A percentile compares a stretch with the other conserved stretches of the same genome.
Evolutionary conservation across 257 asterid species (phyloP).

Genomic region (Gentiana straminea): DNA sequence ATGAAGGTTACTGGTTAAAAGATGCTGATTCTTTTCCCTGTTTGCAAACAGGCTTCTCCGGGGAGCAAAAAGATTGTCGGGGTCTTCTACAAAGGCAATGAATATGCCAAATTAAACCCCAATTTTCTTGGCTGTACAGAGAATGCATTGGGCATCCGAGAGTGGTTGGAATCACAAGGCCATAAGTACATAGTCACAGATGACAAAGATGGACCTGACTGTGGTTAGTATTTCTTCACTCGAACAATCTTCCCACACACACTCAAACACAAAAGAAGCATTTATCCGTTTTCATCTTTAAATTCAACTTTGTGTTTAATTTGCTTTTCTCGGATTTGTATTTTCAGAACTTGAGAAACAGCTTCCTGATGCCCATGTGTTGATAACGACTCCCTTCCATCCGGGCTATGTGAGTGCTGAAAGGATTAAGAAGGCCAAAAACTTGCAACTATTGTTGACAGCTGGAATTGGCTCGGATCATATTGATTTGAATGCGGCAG

Average conservation of each 20-base stretch:
- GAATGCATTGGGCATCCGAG: conserved; percentile 83
- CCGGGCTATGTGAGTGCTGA: conserved; percentile 98
- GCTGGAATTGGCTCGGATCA: conserved; percentile 99
- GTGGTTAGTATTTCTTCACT: conserved; percentile 37
- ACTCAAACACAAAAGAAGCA: too few species aligned
- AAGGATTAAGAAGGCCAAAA: conserved; percentile 85
- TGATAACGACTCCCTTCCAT: conserved; percentile 94
- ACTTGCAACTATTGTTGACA: conserved; percentile 75
- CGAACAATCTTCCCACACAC: background rate
- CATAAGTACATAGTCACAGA: conserved; percentile 82
- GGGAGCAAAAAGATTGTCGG: conserved; percentile 98
- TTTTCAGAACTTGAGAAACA: conserved; percentile 93
- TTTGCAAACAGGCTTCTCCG: conserved; percentile 50
- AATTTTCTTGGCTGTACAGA: conserved; percentile 81
- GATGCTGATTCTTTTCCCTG: background rate
- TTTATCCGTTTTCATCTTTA: background rate
- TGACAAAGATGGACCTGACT: conserved; percentile 85
- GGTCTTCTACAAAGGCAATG: conserved; percentile 81
- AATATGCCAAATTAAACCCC: conserved; percentile 86
- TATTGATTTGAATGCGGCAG: conserved; percentile 91
- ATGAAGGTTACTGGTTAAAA: too few species aligned
- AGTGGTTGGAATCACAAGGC: conserved; percentile 87
- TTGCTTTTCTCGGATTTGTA: background rate
- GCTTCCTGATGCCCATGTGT: conserved; percentile 82
- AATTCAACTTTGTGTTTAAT: background rate